A percentile compares a stretch with the other conserved stretches of the same genome.
Conservation (phyloP, 805 yeast species). For the Ogataea trehaloabstinens region DNA sequence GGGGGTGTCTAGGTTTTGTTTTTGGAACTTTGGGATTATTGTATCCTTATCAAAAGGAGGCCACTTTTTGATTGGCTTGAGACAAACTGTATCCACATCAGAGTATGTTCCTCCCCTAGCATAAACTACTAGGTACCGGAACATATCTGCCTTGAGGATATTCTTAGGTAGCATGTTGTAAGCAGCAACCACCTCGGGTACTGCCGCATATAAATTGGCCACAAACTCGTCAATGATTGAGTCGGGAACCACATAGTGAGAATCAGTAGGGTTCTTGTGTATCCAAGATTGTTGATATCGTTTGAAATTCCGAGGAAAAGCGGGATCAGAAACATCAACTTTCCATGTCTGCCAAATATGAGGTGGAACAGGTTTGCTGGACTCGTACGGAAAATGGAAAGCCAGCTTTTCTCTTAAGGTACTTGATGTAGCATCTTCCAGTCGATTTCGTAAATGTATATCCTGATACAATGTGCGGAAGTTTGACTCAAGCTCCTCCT, state of each 20-base stretch:
- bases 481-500: conserved; percentile 13
- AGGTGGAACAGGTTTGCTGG: conserved; percentile 62
- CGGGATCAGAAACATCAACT: conserved; percentile 51
- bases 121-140: conserved; percentile 79
- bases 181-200: conserved; percentile 77
- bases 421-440: conserved; percentile 13
- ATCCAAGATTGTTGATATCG: conserved; percentile 64
- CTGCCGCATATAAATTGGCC: conserved; percentile 55
- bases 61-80: conserved; percentile 78
- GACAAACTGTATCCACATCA: conserved; percentile 80
- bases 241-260: conserved; percentile 75
- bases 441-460: conserved; percentile 11
- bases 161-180: conserved; percentile 73
- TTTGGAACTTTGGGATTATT: conserved; percentile 9
- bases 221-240: conserved; percentile 51
- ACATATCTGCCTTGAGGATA: conserved; percentile 89
- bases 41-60: conserved; percentile 43
- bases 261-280: conserved; percentile 55
- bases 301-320: conserved; percentile 54
- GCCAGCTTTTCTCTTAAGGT: conserved; percentile 58
- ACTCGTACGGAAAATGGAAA: conserved; percentile 73
- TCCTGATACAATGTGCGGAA: conserved; percentile 15
- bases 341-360: conserved; percentile 97
- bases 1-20: conserved; percentile 6
- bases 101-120: conserved; percentile 94